Evolutionary conservation across 176 grass and related monocot species (phyloP).

Genomic region (Carex cristatella): DNA sequence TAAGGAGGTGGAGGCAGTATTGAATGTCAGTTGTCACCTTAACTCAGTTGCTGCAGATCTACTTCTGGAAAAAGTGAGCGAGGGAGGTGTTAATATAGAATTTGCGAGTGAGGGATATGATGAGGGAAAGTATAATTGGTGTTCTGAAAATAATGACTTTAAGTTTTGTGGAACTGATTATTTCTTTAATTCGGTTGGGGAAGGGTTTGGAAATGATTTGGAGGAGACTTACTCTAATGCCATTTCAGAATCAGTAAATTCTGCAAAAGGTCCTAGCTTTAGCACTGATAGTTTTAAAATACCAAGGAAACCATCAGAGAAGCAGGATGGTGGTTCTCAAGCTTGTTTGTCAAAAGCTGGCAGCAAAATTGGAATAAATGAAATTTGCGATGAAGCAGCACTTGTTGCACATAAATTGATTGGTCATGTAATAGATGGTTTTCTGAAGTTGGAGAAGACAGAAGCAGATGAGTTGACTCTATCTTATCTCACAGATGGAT

Average conservation of each 20-base stretch:
- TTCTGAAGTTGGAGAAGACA: constrained; percentile 25
- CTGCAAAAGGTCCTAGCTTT: constrained; percentile 7
- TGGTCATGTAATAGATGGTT: constrained; percentile 46
- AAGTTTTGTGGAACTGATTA: constrained; percentile 22
- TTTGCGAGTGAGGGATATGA: background rate
- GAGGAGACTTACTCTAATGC: constrained; percentile 23
- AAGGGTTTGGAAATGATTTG: constrained; percentile 9
- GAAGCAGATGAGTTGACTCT: constrained; percentile 22
- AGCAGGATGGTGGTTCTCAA: background rate
- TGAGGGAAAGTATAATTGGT: constrained; percentile 1
- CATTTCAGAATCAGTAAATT: constrained; percentile 5
- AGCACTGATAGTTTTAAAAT: background rate
- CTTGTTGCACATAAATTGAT: constrained; percentile 41
- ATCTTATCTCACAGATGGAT: constrained; percentile 33
- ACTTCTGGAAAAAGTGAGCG: constrained; percentile 3
- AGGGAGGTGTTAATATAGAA: background rate
- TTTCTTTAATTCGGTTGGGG: constrained; percentile 2
- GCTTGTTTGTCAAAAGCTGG: background rate
- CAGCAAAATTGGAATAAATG: constrained; percentile 23
- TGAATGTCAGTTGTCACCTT: constrained; percentile 31
- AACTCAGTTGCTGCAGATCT: constrained; percentile 17
- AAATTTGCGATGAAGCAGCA: constrained; percentile 49
- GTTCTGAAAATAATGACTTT: constrained; percentile 31
- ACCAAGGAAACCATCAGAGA: background rate
- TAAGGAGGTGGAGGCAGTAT: constrained; percentile 35